These are phyloP conservation scores for Mortierella sp. DNA, from an alignment of 371 early-diverging fungal genomes.

Conservation along the genomic window DNA sequence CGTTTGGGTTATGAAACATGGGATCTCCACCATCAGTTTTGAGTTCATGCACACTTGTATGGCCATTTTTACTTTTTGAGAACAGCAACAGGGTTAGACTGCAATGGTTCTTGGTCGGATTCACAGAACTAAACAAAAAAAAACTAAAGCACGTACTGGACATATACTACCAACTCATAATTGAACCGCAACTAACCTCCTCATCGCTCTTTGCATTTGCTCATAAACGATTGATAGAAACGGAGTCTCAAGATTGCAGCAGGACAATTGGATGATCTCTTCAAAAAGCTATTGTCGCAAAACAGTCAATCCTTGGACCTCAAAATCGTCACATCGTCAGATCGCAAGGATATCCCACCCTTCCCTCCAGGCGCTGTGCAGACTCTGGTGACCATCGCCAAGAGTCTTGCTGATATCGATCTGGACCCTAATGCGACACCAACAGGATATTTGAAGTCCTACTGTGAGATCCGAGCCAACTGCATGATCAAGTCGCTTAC, in stretches of 20 bases:
- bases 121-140: not conserved
- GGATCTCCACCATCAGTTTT: not conserved
- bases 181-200: not conserved
- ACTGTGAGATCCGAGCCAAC: constrained; percentile 52
- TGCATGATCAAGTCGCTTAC: constrained; percentile 50
- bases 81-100: not conserved
- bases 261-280: constrained; percentile 69
- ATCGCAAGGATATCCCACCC: constrained; percentile 55
- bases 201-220: constrained; percentile 13
- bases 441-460: constrained; percentile 49
- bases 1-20: constrained; percentile 2
- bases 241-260: constrained; percentile 70
- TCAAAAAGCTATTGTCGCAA: constrained; percentile 66
- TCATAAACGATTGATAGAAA: constrained; percentile 58
- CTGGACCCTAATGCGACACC: constrained; percentile 44
- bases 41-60: not conserved
- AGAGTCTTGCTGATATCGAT: constrained; percentile 49
- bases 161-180: not conserved
- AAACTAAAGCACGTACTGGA: not conserved
- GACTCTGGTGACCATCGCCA: constrained; percentile 33
- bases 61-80: not conserved
- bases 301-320: constrained; percentile 68
- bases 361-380: constrained; percentile 29
- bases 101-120: not conserved
- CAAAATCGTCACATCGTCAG: constrained; percentile 53